phyloP scores from a whole-genome alignment of 768 basidiomycete species.

The Mycena albidolilacea region DNA sequence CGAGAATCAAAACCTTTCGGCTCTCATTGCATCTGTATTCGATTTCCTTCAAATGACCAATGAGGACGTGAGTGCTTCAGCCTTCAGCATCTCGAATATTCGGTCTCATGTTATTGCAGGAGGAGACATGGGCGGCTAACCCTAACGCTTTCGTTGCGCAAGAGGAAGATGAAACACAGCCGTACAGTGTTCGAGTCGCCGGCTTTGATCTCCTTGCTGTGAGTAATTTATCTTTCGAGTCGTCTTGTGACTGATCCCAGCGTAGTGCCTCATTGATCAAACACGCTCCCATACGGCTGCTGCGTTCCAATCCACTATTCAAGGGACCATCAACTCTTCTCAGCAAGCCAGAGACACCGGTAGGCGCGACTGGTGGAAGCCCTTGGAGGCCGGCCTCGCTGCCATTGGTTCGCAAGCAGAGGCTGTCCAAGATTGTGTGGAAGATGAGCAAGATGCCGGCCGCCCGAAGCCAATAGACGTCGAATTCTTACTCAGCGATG shows the following conservation, averaged over 20 bases:
- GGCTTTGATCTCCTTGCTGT: constrained; percentile 90
- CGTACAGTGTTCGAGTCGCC: constrained; percentile 87
- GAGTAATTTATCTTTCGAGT: constrained; percentile 31
- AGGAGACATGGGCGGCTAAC: constrained; percentile 91
- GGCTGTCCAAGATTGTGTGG: constrained; percentile 80
- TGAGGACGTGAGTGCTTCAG: constrained; percentile 77
- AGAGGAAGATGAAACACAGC: constrained; percentile 91
- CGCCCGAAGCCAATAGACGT: constrained; percentile 82
- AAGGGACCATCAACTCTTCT: constrained; percentile 71
- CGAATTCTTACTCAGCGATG: constrained; percentile 78
- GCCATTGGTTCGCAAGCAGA: constrained; percentile 87
- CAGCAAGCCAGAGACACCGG: constrained; percentile 69
- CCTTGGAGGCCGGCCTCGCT: constrained; percentile 88
- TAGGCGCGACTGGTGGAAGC: constrained; percentile 88
- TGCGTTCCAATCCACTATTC: constrained; percentile 68
- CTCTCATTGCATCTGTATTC: constrained; percentile 71
- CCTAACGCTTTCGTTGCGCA: constrained; percentile 95
- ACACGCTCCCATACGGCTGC: constrained; percentile 64
- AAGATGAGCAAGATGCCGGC: constrained; percentile 80
- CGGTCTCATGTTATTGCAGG: constrained; percentile 60
- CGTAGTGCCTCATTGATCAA: constrained; percentile 72
- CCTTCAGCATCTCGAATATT: constrained; percentile 4
- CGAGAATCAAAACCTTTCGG: constrained; percentile 61
- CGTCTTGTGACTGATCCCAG: constrained; percentile 11
- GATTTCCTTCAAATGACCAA: constrained; percentile 89